Percentiles rank a stretch among this genome's conserved stretches.
Conservation (phyloP, 1,284 basidiomycete species). For the Melampsora occidentalis region DNA sequence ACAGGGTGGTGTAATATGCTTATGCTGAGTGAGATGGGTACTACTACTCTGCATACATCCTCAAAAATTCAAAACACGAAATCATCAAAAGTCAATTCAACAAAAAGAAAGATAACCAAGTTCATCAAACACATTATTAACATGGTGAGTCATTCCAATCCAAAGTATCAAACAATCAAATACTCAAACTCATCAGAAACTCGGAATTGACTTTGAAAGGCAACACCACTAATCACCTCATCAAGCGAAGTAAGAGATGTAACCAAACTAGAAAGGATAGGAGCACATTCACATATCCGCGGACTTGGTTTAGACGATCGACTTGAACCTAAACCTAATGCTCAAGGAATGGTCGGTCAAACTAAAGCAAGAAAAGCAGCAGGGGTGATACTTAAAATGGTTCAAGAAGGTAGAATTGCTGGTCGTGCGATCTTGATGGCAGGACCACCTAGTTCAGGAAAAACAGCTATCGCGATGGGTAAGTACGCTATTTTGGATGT, state of each 20-base stretch:
- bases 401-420: conserved; percentile 89
- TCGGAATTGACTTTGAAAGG: not conserved
- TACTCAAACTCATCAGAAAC: no score
- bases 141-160: no score
- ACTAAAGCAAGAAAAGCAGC: conserved; percentile 91
- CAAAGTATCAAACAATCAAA: no score
- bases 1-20: no score
- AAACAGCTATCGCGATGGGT: conserved; percentile 96
- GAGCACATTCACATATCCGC: conserved; percentile 95
- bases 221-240: conserved; percentile 48
- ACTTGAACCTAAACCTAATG: conserved; percentile 77
- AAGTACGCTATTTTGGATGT: conserved; percentile 48
- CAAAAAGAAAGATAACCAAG: no score
- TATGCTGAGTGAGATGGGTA: no score
- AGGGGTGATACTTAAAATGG: conserved; percentile 96
- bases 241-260: conserved; percentile 67
- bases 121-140: no score
- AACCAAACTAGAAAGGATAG: conserved; percentile 94
- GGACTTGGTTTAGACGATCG: conserved; percentile 86
- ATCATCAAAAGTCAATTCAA: no score
- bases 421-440: conserved; percentile 93
- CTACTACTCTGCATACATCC: no score
- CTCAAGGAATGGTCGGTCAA: conserved; percentile 96
- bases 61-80: no score
- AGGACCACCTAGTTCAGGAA: conserved; percentile 91